Conservation (phyloP, 495 filamentous ascomycete genomes). For the Glarea lozoyensis region DNA sequence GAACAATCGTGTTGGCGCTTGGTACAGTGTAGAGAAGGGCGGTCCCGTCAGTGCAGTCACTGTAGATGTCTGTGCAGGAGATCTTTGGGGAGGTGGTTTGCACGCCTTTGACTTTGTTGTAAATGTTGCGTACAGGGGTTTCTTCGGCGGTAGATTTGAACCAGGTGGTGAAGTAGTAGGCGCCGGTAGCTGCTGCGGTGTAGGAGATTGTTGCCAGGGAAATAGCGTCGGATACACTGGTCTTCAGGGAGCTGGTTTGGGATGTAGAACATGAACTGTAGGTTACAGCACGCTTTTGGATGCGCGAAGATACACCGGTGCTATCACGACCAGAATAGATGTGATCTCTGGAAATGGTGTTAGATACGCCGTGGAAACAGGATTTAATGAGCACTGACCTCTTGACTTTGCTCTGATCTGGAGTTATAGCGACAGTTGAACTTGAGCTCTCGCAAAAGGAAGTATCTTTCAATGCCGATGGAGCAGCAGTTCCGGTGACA, state of each 20-base stretch:
- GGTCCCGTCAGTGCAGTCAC: slow-evolving; percentile 18
- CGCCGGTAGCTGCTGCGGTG: slow-evolving; percentile 14
- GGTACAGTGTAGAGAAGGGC: slow-evolving; percentile 21
- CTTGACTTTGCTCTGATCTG: slow-evolving; percentile 19
- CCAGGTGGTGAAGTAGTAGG: slow-evolving; percentile 21
- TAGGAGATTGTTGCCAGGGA: slow-evolving; percentile 16
- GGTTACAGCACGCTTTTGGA: slow-evolving; percentile 20
- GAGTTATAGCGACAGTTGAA: slow-evolving; percentile 17
- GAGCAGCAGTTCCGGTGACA: slow-evolving; percentile 18
- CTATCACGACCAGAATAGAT: slow-evolving; percentile 12
- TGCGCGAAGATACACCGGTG: slow-evolving; percentile 13
- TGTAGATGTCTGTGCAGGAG: slow-evolving; percentile 21
- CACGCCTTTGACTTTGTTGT: slow-evolving; percentile 19
- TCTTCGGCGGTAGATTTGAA: slow-evolving; percentile 18
- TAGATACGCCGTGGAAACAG: neutral
- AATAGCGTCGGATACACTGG: slow-evolving; percentile 21
- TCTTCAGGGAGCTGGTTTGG: slow-evolving; percentile 17
- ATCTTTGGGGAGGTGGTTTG: slow-evolving; percentile 22
- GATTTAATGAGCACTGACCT: slow-evolving; percentile 7
- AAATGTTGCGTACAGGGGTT: slow-evolving; percentile 19
- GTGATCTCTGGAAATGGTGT: slow-evolving; percentile 11
- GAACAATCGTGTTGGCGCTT: slow-evolving; percentile 19
- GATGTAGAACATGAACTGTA: slow-evolving; percentile 17
- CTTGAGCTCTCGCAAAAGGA: slow-evolving; percentile 14
- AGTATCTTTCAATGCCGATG: slow-evolving; percentile 13